phyloP scores from a whole-genome alignment of 495 filamentous ascomycete genomes.

The Talaromyces trachyspermus region DNA sequence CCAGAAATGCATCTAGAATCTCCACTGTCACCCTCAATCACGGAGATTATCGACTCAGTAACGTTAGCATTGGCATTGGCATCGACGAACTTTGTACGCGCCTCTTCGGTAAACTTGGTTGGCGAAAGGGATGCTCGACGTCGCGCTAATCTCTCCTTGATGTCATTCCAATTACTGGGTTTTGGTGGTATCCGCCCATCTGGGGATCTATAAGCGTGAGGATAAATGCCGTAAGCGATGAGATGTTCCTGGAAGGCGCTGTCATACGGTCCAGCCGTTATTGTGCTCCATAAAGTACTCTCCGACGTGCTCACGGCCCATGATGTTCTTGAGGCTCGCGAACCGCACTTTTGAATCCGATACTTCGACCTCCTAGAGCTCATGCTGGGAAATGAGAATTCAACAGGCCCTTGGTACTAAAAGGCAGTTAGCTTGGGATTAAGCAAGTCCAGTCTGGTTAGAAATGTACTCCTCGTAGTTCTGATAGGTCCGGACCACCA shows the following conservation, averaged over 20 bases:
- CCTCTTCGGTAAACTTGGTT: conserved; percentile 2
- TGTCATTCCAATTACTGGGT: conserved; percentile 14
- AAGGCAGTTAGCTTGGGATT: conserved; percentile 1
- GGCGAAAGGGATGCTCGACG: conserved; percentile 1
- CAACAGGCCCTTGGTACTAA: conserved; percentile 2
- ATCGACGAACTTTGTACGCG: neutral
- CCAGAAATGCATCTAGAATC: conserved; percentile 11
- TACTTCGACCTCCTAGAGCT: neutral
- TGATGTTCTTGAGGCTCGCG: neutral
- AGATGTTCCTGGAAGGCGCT: conserved; percentile 17
- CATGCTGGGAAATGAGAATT: neutral
- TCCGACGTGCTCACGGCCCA: neutral
- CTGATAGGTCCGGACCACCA: conserved; percentile 5
- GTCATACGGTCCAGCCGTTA: conserved; percentile 7
- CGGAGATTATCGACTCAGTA: conserved; percentile 10
- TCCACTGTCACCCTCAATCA: conserved; percentile 23
- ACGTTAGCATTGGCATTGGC: neutral
- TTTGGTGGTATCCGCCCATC: conserved; percentile 11
- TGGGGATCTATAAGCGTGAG: conserved; percentile 13
- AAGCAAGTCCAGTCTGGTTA: neutral
- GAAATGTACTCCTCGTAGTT: conserved; percentile 6
- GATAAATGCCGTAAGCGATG: conserved; percentile 14
- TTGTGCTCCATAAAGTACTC: neutral
- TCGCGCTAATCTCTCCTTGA: conserved; percentile 11
- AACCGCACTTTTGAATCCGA: neutral